These are phyloP conservation scores for Psophocarpus tetragonolobus DNA, from an alignment of 306 rosid species.

Conservation along the genomic window DNA sequence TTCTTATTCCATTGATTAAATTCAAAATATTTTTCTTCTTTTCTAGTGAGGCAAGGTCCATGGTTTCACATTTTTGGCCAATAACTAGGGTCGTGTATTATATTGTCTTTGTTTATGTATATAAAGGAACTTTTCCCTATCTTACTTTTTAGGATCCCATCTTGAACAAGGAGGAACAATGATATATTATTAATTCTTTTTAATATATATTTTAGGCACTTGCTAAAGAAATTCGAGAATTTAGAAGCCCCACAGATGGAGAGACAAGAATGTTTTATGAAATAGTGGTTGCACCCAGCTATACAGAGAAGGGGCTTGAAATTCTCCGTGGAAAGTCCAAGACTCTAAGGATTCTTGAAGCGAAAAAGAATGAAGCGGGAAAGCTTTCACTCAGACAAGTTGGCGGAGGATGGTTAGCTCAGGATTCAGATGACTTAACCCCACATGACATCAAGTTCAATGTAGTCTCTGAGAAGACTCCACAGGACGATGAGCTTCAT, in stretches of 20 bases:
- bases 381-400: conserved; percentile 93
- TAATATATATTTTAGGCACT: conserved; percentile 54
- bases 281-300: conserved; percentile 94
- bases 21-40: not conserved
- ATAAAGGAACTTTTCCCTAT: not conserved
- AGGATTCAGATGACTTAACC: conserved; percentile 80
- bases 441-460: conserved; percentile 72
- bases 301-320: conserved; percentile 84
- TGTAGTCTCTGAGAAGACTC: conserved; percentile 58
- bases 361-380: conserved; percentile 67
- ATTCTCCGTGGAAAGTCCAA: conserved; percentile 84
- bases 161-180: not conserved
- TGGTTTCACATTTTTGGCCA: not conserved
- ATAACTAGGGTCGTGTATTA: not conserved
- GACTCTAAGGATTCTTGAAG: conserved; percentile 82
- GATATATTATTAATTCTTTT: not conserved
- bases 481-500: conserved; percentile 59
- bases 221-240: conserved; percentile 89
- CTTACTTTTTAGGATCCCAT: not conserved
- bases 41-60: not conserved
- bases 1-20: not conserved
- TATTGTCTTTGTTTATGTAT: conserved; percentile 10
- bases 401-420: conserved; percentile 97
- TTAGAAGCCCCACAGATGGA: conserved; percentile 87
- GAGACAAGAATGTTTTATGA: conserved; percentile 97